Evolutionary conservation across 208 protist genomes (phyloP).

Genomic region (Trypanosomatidae sp.): DNA sequence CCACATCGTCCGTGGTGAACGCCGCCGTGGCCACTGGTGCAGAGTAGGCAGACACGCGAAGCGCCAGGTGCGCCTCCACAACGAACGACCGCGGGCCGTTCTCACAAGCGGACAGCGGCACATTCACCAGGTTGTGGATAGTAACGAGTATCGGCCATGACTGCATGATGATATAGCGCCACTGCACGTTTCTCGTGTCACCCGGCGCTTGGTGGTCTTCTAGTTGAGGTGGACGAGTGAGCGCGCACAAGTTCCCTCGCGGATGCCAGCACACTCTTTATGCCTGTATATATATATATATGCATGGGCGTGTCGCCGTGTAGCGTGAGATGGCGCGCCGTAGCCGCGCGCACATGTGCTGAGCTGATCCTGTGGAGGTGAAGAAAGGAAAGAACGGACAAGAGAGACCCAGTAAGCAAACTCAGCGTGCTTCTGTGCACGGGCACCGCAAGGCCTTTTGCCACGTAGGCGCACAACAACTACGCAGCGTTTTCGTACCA

Average conservation of each 20-base stretch:
- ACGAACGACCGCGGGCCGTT: conserved; percentile 46
- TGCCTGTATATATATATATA: background rate
- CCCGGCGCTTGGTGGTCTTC: background rate
- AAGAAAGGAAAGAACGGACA: background rate
- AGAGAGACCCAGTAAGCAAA: background rate
- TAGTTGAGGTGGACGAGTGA: background rate
- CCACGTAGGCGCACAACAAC: background rate
- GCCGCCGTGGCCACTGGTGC: conserved; percentile 34
- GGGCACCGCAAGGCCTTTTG: background rate
- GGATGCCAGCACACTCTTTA: background rate
- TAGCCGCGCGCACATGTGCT: conserved; percentile 5
- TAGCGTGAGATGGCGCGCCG: conserved; percentile 5
- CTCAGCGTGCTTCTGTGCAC: background rate
- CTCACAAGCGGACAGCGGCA: conserved; percentile 44
- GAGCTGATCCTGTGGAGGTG: background rate
- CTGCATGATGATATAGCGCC: conserved; percentile 23
- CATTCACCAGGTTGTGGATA: conserved; percentile 82
- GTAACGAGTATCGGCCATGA: conserved; percentile 53
- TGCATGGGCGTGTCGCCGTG: background rate
- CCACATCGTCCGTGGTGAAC: conserved; percentile 42
- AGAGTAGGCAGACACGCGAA: conserved; percentile 32
- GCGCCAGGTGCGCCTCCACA: conserved; percentile 46
- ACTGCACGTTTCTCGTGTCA: background rate
- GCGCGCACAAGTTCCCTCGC: background rate
- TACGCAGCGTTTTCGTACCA: background rate